Conservation (phyloP, 257 asterid genomes). For the Solanum tacnaense region DNA sequence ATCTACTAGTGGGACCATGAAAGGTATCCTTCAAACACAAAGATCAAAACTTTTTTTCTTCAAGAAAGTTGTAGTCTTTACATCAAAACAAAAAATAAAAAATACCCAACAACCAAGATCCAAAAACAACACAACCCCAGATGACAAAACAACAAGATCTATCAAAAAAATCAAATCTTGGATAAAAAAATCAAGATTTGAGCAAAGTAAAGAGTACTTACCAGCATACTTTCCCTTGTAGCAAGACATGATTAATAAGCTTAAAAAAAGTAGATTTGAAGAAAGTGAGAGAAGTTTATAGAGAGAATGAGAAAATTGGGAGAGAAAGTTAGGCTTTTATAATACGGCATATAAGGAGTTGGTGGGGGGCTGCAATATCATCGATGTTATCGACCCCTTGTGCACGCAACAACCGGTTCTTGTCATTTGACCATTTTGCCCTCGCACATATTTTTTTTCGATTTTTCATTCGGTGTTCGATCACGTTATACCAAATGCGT, state of each 20-base stretch:
- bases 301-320: neutral
- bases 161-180: neutral
- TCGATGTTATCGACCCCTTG: constrained; percentile 4
- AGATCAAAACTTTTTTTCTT: neutral
- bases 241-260: constrained; percentile 6
- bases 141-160: neutral
- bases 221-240: constrained; percentile 16
- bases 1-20: neutral
- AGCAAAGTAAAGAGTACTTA: neutral
- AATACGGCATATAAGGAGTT: neutral
- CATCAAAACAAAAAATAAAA: neutral
- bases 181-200: neutral
- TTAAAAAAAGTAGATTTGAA: neutral
- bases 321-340: neutral
- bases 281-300: neutral
- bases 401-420: neutral
- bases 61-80: neutral
- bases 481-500: no score
- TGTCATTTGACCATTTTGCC: neutral
- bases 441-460: neutral
- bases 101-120: neutral
- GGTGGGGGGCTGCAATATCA: neutral
- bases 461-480: no score
- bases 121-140: neutral
- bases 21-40: neutral